These are phyloP conservation scores for Neonectria hederae DNA, from an alignment of 2,329 filamentous ascomycete genomes.

Conservation along the genomic window DNA sequence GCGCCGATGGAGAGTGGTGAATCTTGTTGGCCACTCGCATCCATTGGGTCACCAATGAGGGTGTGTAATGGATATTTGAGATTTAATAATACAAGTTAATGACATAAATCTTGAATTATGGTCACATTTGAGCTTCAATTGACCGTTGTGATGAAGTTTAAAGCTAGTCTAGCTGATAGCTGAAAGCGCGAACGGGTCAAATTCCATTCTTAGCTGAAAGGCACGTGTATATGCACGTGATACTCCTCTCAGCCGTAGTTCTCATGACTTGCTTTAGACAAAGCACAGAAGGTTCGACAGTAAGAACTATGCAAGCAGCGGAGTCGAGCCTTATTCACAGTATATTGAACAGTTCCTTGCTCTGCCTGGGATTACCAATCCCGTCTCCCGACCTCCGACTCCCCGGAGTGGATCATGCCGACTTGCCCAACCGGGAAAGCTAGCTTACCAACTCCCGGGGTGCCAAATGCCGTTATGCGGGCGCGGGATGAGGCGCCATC, in stretches of 20 bases:
- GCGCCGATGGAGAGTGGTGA: slow-evolving; percentile 56
- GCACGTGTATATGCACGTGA: not conserved
- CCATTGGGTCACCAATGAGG: slow-evolving; percentile 30
- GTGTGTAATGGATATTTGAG: not conserved
- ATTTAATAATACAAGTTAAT: not conserved
- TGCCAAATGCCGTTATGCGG: not conserved
- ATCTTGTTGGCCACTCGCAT: slow-evolving; percentile 45
- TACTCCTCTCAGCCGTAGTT: too few relatives aligned
- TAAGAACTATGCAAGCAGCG: not conserved
- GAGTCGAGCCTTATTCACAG: too few relatives aligned
- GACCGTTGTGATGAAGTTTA: not conserved
- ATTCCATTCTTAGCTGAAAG: not conserved
- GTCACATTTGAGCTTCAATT: not conserved
- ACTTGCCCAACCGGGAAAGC: not conserved
- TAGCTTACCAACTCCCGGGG: not conserved
- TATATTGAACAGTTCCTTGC: too few relatives aligned
- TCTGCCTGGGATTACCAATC: not conserved
- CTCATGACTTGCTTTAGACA: not conserved
- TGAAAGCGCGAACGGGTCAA: not conserved
- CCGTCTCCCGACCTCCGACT: not conserved
- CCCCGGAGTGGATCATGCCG: not conserved
- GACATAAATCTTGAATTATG: not conserved
- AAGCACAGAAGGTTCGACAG: not conserved
- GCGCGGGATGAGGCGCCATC: not conserved
- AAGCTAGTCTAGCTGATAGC: not conserved